These are phyloP conservation scores for Aspergillus sparsus DNA, from an alignment of 495 filamentous ascomycete species.

Conservation along the genomic window DNA sequence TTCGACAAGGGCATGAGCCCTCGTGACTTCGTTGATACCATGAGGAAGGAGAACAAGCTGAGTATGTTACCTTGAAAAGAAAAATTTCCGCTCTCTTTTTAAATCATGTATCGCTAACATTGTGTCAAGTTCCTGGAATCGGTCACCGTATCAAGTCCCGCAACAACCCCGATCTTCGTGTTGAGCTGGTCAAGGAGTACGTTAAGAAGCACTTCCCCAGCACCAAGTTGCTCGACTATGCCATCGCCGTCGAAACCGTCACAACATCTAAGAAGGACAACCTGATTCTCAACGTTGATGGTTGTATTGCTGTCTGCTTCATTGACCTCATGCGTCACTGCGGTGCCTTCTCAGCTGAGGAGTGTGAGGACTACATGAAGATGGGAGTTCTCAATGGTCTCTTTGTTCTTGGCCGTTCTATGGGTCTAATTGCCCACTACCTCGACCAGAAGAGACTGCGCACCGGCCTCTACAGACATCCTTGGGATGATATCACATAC, in stretches of 20 bases:
- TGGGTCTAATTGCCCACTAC: conserved; percentile 99
- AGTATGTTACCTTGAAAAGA: conserved; percentile 53
- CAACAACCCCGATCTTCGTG: conserved; percentile 99
- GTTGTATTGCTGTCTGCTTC: conserved; percentile 97
- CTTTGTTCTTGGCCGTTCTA: conserved; percentile 93
- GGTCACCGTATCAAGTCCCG: conserved; percentile 99
- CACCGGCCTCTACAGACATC: conserved; percentile 97
- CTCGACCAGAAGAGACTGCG: conserved; percentile 98
- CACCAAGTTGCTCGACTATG: conserved; percentile 97
- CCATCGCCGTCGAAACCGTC: conserved; percentile 94
- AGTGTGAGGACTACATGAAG: conserved; percentile 59
- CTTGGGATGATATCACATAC: conserved; percentile 98
- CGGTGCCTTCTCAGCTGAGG: conserved; percentile 77
- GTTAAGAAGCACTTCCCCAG: conserved; percentile 95
- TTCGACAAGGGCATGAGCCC: conserved; percentile 97
- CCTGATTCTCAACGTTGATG: conserved; percentile 98
- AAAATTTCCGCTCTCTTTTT: background rate
- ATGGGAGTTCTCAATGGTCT: conserved; percentile 99
- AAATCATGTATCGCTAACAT: conserved; percentile 31
- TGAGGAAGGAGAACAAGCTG: conserved; percentile 99
- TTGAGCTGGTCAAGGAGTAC: conserved; percentile 98
- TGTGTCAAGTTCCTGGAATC: conserved; percentile 78
- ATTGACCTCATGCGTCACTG: conserved; percentile 97
- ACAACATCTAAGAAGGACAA: conserved; percentile 99
- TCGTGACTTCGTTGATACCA: conserved; percentile 96